Evolutionary conservation across 306 rosid genomes (phyloP), one percentile per base, ranked within the genome.

Genomic region (Gynostemma pentaphyllum): DNA sequence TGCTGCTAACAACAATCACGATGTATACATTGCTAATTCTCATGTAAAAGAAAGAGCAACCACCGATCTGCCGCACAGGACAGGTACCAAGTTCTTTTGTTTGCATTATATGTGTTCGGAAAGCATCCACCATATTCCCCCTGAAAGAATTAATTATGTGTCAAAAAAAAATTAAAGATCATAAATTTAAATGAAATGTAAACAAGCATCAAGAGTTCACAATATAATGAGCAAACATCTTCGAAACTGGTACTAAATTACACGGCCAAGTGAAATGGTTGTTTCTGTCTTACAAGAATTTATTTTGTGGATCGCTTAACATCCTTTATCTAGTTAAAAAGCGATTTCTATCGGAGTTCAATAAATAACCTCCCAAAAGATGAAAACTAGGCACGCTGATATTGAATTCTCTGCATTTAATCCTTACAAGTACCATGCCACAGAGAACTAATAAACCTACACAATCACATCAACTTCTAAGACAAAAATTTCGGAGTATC

Each of bases 51-150:
- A 94, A 94, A 61, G 96, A 86, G 77, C 96, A 88, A 24, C 94
- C 95, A 62, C 99, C 94, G 70, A 94, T 88, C 82, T 94, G 95
- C 80, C 95, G 82, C 71, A 94, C 99, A 48, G 99, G 99, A 77
- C 99, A 88, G 8, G 94, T 88, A 34, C 96, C 99, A n/a, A 88
- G 97, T 60, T 94, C 99, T 77, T 86, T 94, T 2, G 95, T 86
- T 74, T 94, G 99, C 95, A 88, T 88, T 76, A 92, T 88, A 84
- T 88, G 96, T 21, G 79, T 81, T 46, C 95, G 80, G 75, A 94
- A 94, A 74, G 95, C 99, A 80, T 94, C 99, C 47, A 94, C 99
- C 99, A 94, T 94, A 68, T 94, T 88, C 73, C 96, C 97, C 81
- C 99, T 94, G 84, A 40, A 57, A 74, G 39, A 67, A 51, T 16